Percentiles rank a stretch among this genome's conserved stretches.
These are phyloP conservation scores for Phytophthora macrochlamydospora DNA, from an alignment of 352 stramenopile species.

Conservation along the genomic window DNA sequence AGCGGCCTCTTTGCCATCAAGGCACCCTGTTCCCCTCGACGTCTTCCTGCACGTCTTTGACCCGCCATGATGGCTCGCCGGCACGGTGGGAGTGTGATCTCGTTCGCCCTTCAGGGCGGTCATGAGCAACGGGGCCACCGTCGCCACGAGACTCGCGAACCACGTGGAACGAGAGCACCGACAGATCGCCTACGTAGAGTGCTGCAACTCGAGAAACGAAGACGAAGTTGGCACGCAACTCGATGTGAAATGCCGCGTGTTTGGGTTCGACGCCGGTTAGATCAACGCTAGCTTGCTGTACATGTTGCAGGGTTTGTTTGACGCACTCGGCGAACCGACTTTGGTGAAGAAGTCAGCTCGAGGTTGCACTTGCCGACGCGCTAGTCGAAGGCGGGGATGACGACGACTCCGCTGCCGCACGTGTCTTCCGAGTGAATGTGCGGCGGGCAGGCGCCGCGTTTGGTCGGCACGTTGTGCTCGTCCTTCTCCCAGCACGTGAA, in stretches of 20 bases:
- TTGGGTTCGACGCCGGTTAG: conserved; percentile 18
- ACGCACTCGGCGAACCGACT: conserved; percentile 15
- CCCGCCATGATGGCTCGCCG: not conserved
- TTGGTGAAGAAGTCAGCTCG: conserved; percentile 31
- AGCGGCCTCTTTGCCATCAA: too few relatives aligned
- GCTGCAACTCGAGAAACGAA: conserved; percentile 15
- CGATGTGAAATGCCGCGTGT: conserved; percentile 15
- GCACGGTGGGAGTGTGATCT: conserved; percentile 1
- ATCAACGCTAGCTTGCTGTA: conserved; percentile 17
- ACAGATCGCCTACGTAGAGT: conserved; percentile 8
- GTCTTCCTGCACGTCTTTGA: not conserved
- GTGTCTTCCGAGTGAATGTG: conserved; percentile 80
- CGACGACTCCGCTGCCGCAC: conserved; percentile 52
- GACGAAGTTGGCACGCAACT: conserved; percentile 13
- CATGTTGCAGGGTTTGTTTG: not conserved
- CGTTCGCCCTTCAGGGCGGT: not conserved
- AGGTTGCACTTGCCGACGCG: conserved; percentile 26
- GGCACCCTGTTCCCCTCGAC: not conserved
- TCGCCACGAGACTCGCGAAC: not conserved
- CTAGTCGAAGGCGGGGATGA: conserved; percentile 56
- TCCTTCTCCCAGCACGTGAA: conserved; percentile 87
- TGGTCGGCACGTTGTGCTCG: conserved; percentile 49
- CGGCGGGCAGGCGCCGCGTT: conserved; percentile 52
- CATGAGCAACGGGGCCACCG: not conserved
- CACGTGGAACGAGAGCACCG: not conserved